Percentiles rank a stretch among this genome's conserved stretches.
Conservation (phyloP, 1,284 basidiomycete species). For the Leccinum pachyderme region DNA sequence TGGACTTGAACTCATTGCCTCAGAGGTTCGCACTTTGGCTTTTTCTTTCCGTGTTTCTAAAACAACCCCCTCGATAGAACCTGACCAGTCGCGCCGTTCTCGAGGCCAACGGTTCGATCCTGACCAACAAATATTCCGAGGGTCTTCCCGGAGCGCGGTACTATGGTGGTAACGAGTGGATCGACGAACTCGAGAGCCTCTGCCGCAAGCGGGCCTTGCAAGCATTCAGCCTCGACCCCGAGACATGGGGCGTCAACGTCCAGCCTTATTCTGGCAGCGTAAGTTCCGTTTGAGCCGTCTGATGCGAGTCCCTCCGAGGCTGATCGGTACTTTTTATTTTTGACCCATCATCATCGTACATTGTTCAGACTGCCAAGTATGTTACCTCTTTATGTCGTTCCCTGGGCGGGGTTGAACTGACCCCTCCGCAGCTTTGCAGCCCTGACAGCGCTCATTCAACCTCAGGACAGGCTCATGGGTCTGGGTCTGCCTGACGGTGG, state of each 20-base stretch:
- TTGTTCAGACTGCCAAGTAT: constrained; percentile 75
- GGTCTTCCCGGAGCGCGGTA: constrained; percentile 94
- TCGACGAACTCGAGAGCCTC: constrained; percentile 94
- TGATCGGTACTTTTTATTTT: constrained; percentile 1
- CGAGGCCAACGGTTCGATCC: constrained; percentile 98
- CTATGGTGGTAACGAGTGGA: constrained; percentile 97
- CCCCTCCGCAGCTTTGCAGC: constrained; percentile 80
- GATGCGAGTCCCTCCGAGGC: constrained; percentile 2
- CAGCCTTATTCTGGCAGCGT: constrained; percentile 97
- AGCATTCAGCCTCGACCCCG: constrained; percentile 94
- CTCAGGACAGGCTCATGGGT: constrained; percentile 99
- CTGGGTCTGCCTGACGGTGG: constrained; percentile 98
- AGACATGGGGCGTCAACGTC: constrained; percentile 98
- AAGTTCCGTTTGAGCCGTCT: constrained; percentile 40
- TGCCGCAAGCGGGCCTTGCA: constrained; percentile 94
- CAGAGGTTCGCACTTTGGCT: constrained; percentile 58
- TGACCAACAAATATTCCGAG: constrained; percentile 99
- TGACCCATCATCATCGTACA: neutral
- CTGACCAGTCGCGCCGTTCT: constrained; percentile 91
- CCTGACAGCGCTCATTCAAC: constrained; percentile 94
- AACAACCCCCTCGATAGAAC: constrained; percentile 55
- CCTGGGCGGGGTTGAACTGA: constrained; percentile 5
- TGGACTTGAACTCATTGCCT: constrained; percentile 95
- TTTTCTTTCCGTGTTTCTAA: constrained; percentile 8
- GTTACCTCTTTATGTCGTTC: constrained; percentile 18